Conservation (phyloP, 1,284 basidiomycete genomes). For the Heterobasidion occidentale region DNA sequence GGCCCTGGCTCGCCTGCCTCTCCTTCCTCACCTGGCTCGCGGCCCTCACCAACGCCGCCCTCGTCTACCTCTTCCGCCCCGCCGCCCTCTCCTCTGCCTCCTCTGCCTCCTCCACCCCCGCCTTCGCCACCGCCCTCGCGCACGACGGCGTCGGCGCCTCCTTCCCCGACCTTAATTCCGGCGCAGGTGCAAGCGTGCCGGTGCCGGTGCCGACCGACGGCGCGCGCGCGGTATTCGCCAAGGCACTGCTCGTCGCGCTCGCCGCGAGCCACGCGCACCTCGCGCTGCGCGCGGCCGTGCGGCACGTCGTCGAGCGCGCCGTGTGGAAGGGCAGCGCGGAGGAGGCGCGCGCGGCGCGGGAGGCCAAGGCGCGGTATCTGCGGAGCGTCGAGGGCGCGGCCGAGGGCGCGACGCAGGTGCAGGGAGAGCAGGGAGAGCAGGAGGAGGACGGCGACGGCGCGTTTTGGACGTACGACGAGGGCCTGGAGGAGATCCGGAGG, state of each 20-base stretch:
- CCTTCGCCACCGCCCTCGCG: conserved; percentile 12
- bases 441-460: conserved; percentile 21
- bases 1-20: conserved; percentile 89
- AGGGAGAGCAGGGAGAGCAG: conserved; percentile 14
- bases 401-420: neutral
- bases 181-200: conserved; percentile 10
- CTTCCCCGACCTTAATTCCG: neutral
- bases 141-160: neutral
- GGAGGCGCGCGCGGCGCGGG: conserved; percentile 46
- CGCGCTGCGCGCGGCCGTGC: conserved; percentile 52
- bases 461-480: conserved; percentile 65
- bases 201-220: conserved; percentile 11
- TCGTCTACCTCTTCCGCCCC: conserved; percentile 74
- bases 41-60: conserved; percentile 77
- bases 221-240: conserved; percentile 48
- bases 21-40: conserved; percentile 86
- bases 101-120: neutral
- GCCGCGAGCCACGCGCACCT: conserved; percentile 79
- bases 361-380: conserved; percentile 60
- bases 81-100: conserved; percentile 8
- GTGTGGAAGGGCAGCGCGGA: conserved; percentile 71
- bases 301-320: conserved; percentile 64
- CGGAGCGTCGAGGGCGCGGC: conserved; percentile 21
- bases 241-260: conserved; percentile 69
- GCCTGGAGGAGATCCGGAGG: conserved; percentile 54